phyloP scores from a whole-genome alignment of 2,329 filamentous ascomycete genomes.

The Aureobasidium sp. region DNA sequence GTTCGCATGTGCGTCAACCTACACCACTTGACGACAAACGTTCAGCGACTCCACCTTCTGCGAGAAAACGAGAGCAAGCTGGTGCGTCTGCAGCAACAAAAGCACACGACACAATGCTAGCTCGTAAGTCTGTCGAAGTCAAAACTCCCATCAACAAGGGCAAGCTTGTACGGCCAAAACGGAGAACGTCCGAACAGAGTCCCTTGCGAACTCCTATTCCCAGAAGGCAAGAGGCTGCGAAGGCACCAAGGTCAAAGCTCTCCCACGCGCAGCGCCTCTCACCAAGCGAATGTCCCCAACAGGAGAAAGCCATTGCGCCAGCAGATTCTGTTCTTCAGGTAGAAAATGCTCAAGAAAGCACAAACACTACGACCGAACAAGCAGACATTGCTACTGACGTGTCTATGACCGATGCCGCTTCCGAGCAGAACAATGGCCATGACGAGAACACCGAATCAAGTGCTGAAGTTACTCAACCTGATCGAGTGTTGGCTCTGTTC shows the following conservation, averaged over 20 bases:
- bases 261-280: slow-evolving; percentile 1
- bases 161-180: slow-evolving; percentile 16
- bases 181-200: background rate
- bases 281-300: background rate
- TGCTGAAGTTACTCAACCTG: slow-evolving; percentile 29
- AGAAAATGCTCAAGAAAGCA: background rate
- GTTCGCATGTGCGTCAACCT: background rate
- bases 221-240: background rate
- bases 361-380: background rate
- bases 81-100: slow-evolving; percentile 26
- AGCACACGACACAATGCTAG: slow-evolving; percentile 15
- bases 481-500: slow-evolving; percentile 51
- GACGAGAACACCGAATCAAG: background rate
- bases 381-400: background rate
- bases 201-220: background rate
- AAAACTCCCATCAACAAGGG: slow-evolving; percentile 11
- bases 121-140: background rate
- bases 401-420: background rate
- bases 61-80: slow-evolving; percentile 26
- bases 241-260: slow-evolving; percentile 7
- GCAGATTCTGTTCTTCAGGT: background rate
- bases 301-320: background rate
- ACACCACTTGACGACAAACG: background rate
- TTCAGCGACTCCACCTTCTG: slow-evolving; percentile 14
- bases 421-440: background rate